Evolutionary conservation across 805 yeast species (phyloP).

Genomic region (Wickerhamomyces ciferrii): DNA sequence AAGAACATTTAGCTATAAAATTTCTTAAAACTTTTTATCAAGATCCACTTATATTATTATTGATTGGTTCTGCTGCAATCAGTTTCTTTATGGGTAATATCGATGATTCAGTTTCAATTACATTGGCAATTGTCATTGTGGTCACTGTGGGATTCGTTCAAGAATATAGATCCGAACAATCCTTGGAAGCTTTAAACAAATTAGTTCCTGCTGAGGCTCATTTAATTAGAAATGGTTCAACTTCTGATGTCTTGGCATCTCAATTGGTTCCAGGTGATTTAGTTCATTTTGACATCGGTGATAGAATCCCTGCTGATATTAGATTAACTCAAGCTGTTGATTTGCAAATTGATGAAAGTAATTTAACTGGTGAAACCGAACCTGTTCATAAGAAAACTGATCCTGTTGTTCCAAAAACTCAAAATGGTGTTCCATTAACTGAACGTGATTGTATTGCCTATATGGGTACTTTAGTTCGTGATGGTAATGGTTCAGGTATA

Average conservation of each 20-base stretch:
- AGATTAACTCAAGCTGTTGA: constrained; percentile 77
- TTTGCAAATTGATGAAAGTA: constrained; percentile 85
- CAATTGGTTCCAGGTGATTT: constrained; percentile 94
- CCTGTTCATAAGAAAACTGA: constrained; percentile 70
- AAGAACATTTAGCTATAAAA: constrained; percentile 63
- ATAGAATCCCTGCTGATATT: constrained; percentile 93
- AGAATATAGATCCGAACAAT: constrained; percentile 93
- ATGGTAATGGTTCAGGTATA: constrained; percentile 91
- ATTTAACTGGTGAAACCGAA: constrained; percentile 90
- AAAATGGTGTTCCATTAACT: constrained; percentile 45
- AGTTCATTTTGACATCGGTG: constrained; percentile 87
- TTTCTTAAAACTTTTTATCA: constrained; percentile 79
- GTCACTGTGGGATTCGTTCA: constrained; percentile 97
- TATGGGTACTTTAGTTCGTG: constrained; percentile 97
- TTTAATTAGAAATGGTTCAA: constrained; percentile 73
- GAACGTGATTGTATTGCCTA: constrained; percentile 78
- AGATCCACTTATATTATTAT: constrained; percentile 83
- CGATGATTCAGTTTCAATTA: constrained; percentile 92
- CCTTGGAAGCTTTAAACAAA: constrained; percentile 86
- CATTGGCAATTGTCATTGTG: constrained; percentile 87
- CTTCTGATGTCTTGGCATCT: constrained; percentile 80
- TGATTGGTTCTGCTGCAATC: constrained; percentile 85
- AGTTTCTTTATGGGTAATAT: constrained; percentile 92
- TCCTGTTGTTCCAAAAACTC: constrained; percentile 28
- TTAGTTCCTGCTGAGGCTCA: constrained; percentile 97